These are phyloP conservation scores for Seminavis robusta DNA, from an alignment of 108 stramenopile species.

Conservation along the genomic window DNA sequence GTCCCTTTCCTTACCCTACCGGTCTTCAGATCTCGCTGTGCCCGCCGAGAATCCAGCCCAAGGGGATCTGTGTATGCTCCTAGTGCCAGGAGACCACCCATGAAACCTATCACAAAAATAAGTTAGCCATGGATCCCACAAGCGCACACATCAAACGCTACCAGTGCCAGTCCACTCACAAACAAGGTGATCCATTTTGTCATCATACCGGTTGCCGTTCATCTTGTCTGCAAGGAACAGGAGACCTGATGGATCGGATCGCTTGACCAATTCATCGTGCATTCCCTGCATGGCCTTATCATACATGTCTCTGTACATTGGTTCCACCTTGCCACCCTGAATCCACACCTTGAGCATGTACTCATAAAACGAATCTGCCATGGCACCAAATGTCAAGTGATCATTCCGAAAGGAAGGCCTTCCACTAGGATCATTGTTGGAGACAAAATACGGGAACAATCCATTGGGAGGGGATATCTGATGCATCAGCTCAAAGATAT, in stretches of 20 bases:
- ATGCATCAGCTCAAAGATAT: slow-evolving; percentile 65
- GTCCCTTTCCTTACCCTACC: too few relatives aligned
- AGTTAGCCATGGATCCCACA: too few relatives aligned
- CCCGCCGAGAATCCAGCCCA: slow-evolving; percentile 57
- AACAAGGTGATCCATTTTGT: slow-evolving; percentile 92
- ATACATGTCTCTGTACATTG: slow-evolving; percentile 80
- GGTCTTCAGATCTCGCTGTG: slow-evolving; percentile 78
- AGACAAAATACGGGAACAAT: slow-evolving; percentile 45
- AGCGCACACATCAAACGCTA: too few relatives aligned
- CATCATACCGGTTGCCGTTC: slow-evolving; percentile 25
- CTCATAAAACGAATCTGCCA: slow-evolving; percentile 85
- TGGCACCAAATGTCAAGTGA: slow-evolving; percentile 75
- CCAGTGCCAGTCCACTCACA: too few relatives aligned
- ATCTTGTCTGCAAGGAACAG: slow-evolving; percentile 80
- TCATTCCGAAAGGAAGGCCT: slow-evolving; percentile 44
- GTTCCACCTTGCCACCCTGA: slow-evolving; percentile 77
- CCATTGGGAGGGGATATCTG: slow-evolving; percentile 53
- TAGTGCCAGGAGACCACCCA: slow-evolving; percentile 88
- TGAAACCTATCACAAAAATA: too few relatives aligned
- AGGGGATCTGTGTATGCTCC: slow-evolving; percentile 86
- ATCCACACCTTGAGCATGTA: slow-evolving; percentile 96
- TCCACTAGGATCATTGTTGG: slow-evolving; percentile 18
- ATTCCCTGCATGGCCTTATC: slow-evolving; percentile 87
- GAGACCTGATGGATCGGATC: slow-evolving; percentile 66
- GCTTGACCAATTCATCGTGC: slow-evolving; percentile 64